phyloP scores from a whole-genome alignment of 805 yeast species.

The Suhomyces xylopsoci region DNA sequence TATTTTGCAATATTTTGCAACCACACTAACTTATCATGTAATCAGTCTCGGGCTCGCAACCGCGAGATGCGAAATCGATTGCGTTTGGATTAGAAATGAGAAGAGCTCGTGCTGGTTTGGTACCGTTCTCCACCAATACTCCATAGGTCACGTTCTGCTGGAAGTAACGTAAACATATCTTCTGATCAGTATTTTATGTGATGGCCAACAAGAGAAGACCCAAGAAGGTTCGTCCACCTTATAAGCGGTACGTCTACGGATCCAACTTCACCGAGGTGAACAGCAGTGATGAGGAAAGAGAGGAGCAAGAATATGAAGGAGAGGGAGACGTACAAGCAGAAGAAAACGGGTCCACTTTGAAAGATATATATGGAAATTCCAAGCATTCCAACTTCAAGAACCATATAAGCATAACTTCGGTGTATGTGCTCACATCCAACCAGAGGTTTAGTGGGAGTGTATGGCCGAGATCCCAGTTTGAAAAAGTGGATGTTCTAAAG shows the following conservation, averaged over 20 bases:
- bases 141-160: background rate
- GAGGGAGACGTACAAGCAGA: constrained; percentile 8
- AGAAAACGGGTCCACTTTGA: background rate
- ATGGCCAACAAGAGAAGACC: constrained; percentile 88
- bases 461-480: constrained; percentile 53
- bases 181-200: background rate
- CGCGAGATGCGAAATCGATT: background rate
- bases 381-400: constrained; percentile 24
- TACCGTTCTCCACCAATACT: background rate
- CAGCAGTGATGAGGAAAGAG: constrained; percentile 25
- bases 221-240: constrained; percentile 76
- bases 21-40: background rate
- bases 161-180: background rate
- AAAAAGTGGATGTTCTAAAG: constrained; percentile 46
- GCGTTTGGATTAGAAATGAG: background rate
- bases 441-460: constrained; percentile 19
- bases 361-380: constrained; percentile 19
- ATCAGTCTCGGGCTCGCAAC: background rate
- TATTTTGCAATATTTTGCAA: background rate
- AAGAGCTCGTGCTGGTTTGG: background rate
- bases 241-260: constrained; percentile 66
- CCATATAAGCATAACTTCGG: constrained; percentile 27
- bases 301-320: constrained; percentile 20
- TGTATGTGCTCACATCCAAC: constrained; percentile 31
- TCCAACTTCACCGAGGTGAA: constrained; percentile 27